Evolutionary conservation across 2,329 filamentous ascomycete species (phyloP).

Genomic region (Diaporthe destruens): DNA sequence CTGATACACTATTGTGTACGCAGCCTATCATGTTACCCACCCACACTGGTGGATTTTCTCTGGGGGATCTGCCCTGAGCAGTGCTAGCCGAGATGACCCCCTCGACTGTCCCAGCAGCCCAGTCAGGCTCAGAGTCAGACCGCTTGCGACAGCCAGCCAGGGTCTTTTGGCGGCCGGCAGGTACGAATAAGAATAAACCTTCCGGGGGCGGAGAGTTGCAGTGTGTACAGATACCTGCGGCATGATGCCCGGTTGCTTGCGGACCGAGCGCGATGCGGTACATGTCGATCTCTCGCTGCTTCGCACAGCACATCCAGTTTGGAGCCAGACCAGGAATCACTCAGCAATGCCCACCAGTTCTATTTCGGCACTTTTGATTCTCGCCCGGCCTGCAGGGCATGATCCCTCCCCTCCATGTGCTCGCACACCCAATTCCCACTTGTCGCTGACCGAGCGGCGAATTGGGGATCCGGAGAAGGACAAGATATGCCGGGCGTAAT

Average conservation of each 20-base stretch:
- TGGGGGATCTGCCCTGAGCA: conserved; percentile 41
- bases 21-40: conserved; percentile 10
- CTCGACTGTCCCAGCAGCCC: conserved; percentile 18
- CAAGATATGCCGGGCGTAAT: background rate
- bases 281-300: conserved; percentile 5
- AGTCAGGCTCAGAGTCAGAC: conserved; percentile 13
- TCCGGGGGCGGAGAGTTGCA: conserved; percentile 21
- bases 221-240: conserved; percentile 14
- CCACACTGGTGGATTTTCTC: conserved; percentile 40
- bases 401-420: conserved; percentile 7
- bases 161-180: conserved; percentile 3
- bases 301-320: background rate
- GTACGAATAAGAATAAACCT: background rate
- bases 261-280: conserved; percentile 16
- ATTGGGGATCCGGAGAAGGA: conserved; percentile 15
- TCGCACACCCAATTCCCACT: conserved; percentile 26
- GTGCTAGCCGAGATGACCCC: conserved; percentile 41
- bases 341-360: conserved; percentile 5
- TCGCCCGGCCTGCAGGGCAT: background rate
- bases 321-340: conserved; percentile 9
- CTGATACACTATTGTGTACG: conserved; percentile 22
- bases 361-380: background rate
- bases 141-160: conserved; percentile 5
- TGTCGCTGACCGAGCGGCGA: conserved; percentile 40
- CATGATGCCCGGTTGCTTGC: conserved; percentile 13